Base-by-base conservation (phyloP, 176 grass and related monocot species). In the Zea mays region DNA sequence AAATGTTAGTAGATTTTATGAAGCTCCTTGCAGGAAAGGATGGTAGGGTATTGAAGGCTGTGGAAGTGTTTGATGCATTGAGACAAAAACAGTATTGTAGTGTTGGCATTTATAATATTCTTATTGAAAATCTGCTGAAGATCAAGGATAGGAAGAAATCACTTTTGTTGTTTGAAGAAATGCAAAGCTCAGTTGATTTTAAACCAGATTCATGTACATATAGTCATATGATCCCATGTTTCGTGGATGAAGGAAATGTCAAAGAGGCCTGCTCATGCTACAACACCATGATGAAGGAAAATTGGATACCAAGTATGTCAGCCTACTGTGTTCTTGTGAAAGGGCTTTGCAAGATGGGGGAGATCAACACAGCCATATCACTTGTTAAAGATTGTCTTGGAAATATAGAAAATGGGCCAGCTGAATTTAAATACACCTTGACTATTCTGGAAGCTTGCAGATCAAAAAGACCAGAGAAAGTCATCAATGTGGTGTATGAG, bases 351-450 rank as follows among this genome's bases (percentile, higher is more conserved):
- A 94, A 87, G 84, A 94, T 87, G 71, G 80, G 87, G 10, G 87
- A 98, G 61, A 88, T 98, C 67, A 81, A 76, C 86, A 67, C 76
- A 47, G 95, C 85, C 61, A 85, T 92, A 78, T 79, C 84, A 64
- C 87, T 98, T 73, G 85, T 92, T 58, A 86, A 89, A 76, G 80
- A 98, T 80, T 98, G 87, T 80, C 82, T 98, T 60, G 87, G 91
- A 76, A 94, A 83, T 92, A 74, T 98, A 48, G 88, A 90, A 65
- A 94, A 82, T 49, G 95, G 91, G 7, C 95, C 95, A n/a, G 80
- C 86, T 83, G 95, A 98, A 69, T 98, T 98, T 70, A 98, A 98
- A 75, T 94, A 97, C 71, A 71, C 91, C 51, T 84, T 97, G 87
- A 88, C 91, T 79, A 86, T 94, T 70, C 49, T 94, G 67, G 85